phyloP scores from a whole-genome alignment of 176 grass and related monocot genomes.

The Aegilops speltoides region DNA sequence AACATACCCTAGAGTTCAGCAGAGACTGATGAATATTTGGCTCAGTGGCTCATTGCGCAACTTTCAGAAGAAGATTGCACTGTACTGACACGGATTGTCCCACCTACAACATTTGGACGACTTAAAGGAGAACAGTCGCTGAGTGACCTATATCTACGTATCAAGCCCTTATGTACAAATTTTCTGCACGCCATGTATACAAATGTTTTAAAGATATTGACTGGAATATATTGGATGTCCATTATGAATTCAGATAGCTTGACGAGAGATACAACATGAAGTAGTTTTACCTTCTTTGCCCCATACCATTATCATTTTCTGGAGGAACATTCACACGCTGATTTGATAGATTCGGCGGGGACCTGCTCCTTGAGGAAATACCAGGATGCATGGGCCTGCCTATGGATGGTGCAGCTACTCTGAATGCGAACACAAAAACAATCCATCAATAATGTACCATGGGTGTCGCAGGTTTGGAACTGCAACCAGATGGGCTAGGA shows the following conservation, averaged over 20 bases:
- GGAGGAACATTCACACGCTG: slow-evolving; percentile 24
- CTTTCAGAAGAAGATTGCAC: not conserved
- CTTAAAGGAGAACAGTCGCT: slow-evolving; percentile 1
- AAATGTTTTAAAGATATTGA: not conserved
- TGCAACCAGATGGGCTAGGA: not conserved
- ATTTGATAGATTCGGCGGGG: slow-evolving; percentile 33
- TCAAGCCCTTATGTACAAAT: not conserved
- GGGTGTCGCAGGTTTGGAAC: not conserved
- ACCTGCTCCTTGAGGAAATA: slow-evolving; percentile 38
- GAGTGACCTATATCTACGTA: not conserved
- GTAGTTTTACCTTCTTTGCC: slow-evolving; percentile 49
- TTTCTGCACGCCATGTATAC: not conserved
- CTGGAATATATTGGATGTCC: not conserved
- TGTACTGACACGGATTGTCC: not conserved
- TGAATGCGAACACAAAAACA: slow-evolving; percentile 25
- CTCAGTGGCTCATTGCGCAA: not conserved
- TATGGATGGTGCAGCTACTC: slow-evolving; percentile 20
- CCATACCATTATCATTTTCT: slow-evolving; percentile 37
- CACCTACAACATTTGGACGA: not conserved
- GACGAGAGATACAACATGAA: slow-evolving; percentile 21
- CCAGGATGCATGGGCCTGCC: slow-evolving; percentile 11
- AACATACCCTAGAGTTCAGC: not conserved
- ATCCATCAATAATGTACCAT: slow-evolving; percentile 7
- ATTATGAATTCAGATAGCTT: slow-evolving; percentile 10
- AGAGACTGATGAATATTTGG: slow-evolving; percentile 9